phyloP scores from a whole-genome alignment of 2,329 filamentous ascomycete species.

The Aspergillus sp. region DNA sequence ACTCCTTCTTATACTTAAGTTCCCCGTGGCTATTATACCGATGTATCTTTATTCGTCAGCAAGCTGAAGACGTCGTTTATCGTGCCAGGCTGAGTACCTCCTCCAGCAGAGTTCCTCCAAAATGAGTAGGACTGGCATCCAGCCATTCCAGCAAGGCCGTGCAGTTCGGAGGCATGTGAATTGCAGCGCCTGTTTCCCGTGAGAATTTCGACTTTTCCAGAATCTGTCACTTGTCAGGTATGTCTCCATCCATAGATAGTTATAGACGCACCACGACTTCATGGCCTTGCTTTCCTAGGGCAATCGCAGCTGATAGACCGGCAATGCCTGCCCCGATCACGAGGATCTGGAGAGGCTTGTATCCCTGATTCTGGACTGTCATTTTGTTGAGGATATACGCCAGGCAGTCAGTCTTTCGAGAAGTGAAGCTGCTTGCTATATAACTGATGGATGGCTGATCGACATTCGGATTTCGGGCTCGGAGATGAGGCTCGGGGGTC shows the following conservation, averaged over 20 bases:
- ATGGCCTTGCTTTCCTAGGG: constrained; percentile 32
- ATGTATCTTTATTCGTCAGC: constrained; percentile 14
- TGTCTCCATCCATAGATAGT: background rate
- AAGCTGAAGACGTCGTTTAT: no score
- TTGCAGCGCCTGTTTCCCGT: constrained; percentile 24
- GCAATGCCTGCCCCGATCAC: constrained; percentile 36
- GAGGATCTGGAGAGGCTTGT: constrained; percentile 16
- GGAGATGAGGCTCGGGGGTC: background rate
- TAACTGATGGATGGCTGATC: no score
- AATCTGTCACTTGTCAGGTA: constrained; percentile 20
- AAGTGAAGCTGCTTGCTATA: no score
- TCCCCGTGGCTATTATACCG: constrained; percentile 16
- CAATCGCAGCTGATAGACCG: constrained; percentile 33
- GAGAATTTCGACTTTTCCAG: constrained; percentile 27
- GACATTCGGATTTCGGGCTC: constrained; percentile 4
- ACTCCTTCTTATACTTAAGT: constrained; percentile 18
- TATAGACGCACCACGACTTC: constrained; percentile 28
- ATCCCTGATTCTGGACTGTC: background rate
- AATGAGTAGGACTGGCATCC: constrained; percentile 19
- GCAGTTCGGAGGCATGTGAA: constrained; percentile 27
- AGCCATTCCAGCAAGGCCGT: constrained; percentile 25
- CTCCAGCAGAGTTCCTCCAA: constrained; percentile 23
- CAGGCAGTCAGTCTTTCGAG: background rate
- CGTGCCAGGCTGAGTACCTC: no score
- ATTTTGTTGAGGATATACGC: background rate